phyloP scores from a whole-genome alignment of 148 eudicot genomes.

The Chenopodium quinoa region DNA sequence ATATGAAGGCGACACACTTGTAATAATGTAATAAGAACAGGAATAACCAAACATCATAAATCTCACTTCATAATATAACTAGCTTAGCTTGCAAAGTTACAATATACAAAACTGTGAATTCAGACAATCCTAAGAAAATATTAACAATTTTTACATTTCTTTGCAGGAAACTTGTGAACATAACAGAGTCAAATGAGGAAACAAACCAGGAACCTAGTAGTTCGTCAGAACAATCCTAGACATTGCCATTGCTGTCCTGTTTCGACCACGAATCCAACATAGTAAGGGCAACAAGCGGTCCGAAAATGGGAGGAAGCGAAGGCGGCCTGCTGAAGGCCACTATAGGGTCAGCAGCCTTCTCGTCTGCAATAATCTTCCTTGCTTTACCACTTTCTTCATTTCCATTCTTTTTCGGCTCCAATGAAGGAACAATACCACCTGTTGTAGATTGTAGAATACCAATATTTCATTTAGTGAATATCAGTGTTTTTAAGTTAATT shows the following conservation, averaged over 20 bases:
- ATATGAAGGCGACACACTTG: slow-evolving; percentile 41
- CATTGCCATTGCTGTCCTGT: slow-evolving; percentile 39
- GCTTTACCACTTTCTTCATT: slow-evolving; percentile 31
- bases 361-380: slow-evolving; percentile 28
- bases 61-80: neutral
- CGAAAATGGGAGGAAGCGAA: slow-evolving; percentile 55
- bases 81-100: neutral
- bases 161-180: no score
- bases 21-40: slow-evolving; percentile 43
- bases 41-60: neutral
- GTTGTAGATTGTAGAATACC: neutral
- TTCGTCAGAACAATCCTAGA: slow-evolving; percentile 4
- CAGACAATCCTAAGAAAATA: neutral
- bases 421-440: slow-evolving; percentile 37
- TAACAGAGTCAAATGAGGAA: no score
- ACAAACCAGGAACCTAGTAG: no score
- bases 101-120: neutral
- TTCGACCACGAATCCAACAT: slow-evolving; percentile 46
- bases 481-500: no score
- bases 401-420: slow-evolving; percentile 41
- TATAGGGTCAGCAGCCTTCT: slow-evolving; percentile 45
- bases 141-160: no score
- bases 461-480: no score
- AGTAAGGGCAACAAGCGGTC: slow-evolving; percentile 47
- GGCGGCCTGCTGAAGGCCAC: slow-evolving; percentile 80